phyloP scores from a whole-genome alignment of 2,329 filamentous ascomycete genomes.

The Huntiella bhutanensis region DNA sequence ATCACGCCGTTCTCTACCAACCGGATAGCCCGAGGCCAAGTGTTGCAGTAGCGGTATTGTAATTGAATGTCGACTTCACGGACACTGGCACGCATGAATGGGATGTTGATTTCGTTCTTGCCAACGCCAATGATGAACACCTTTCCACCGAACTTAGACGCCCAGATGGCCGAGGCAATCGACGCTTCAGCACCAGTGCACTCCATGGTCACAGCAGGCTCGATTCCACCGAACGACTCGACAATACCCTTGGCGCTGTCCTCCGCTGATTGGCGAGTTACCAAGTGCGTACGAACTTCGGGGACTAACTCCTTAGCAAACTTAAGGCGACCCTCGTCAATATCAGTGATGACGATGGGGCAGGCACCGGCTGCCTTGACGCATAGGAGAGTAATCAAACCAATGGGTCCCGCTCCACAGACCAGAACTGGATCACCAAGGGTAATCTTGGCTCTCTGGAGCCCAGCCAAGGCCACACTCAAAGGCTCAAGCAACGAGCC shows the following conservation, averaged over 20 bases:
- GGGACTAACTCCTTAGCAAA: conserved; percentile 77
- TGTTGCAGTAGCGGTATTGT: conserved; percentile 92
- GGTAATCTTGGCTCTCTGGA: conserved; percentile 62
- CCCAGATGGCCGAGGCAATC: conserved; percentile 71
- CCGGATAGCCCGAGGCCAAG: conserved; percentile 84
- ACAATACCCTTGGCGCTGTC: conserved; percentile 52
- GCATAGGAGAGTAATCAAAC: conserved; percentile 73
- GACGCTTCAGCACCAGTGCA: conserved; percentile 90
- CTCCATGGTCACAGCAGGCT: conserved; percentile 69
- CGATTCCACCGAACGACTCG: conserved; percentile 51
- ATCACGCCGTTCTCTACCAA: conserved; percentile 71
- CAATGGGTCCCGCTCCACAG: conserved; percentile 87
- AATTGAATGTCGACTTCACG: conserved; percentile 89
- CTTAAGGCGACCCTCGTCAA: conserved; percentile 64
- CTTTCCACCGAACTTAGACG: conserved; percentile 85
- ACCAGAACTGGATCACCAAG: conserved; percentile 78
- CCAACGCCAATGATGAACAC: conserved; percentile 94
- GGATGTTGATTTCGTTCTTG: conserved; percentile 85
- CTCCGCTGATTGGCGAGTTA: conserved; percentile 46
- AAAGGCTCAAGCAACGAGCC: conserved; percentile 82
- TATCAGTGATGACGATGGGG: conserved; percentile 85
- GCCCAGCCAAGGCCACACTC: conserved; percentile 69
- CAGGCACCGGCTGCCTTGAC: conserved; percentile 71
- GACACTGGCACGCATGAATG: conserved; percentile 83
- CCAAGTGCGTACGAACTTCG: conserved; percentile 61